phyloP scores from a whole-genome alignment of 768 basidiomycete species.

The Boletus rubescentipes region DNA sequence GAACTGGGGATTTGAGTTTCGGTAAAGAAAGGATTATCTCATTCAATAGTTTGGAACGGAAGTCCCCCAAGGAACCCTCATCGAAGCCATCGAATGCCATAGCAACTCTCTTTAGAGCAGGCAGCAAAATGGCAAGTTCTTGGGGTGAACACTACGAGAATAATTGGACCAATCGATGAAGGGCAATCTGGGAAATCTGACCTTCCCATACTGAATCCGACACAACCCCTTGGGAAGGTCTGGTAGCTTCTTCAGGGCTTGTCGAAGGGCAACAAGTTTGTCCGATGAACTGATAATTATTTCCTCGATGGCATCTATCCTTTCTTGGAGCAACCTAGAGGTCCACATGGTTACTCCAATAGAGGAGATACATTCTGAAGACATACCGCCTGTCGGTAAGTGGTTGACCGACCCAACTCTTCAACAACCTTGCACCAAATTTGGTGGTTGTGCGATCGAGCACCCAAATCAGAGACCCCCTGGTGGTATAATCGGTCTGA shows the following conservation, averaged over 20 bases:
- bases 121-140: slow-evolving; percentile 74
- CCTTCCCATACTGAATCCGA: slow-evolving; percentile 89
- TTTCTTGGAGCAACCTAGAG: slow-evolving; percentile 65
- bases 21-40: slow-evolving; percentile 71
- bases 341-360: neutral
- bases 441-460: slow-evolving; percentile 85
- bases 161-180: neutral
- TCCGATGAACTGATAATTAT: slow-evolving; percentile 63
- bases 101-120: slow-evolving; percentile 72
- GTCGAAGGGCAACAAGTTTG: slow-evolving; percentile 63
- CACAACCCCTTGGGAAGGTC: slow-evolving; percentile 86
- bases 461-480: slow-evolving; percentile 81
- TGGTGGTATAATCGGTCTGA: slow-evolving; percentile 71
- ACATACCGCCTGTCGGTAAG: slow-evolving; percentile 68
- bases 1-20: slow-evolving; percentile 53
- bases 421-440: slow-evolving; percentile 83
- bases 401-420: slow-evolving; percentile 85
- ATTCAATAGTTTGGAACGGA: slow-evolving; percentile 67
- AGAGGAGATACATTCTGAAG: neutral
- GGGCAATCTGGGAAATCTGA: slow-evolving; percentile 31
- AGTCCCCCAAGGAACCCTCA: slow-evolving; percentile 47
- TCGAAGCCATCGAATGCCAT: slow-evolving; percentile 54
- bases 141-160: slow-evolving; percentile 68
- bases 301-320: slow-evolving; percentile 85
- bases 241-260: slow-evolving; percentile 71